Evolutionary conservation across 164 flowering plant genomes (phyloP), one percentile per base, ranked within the genome.

Genomic region (Hamamelis virginiana): DNA sequence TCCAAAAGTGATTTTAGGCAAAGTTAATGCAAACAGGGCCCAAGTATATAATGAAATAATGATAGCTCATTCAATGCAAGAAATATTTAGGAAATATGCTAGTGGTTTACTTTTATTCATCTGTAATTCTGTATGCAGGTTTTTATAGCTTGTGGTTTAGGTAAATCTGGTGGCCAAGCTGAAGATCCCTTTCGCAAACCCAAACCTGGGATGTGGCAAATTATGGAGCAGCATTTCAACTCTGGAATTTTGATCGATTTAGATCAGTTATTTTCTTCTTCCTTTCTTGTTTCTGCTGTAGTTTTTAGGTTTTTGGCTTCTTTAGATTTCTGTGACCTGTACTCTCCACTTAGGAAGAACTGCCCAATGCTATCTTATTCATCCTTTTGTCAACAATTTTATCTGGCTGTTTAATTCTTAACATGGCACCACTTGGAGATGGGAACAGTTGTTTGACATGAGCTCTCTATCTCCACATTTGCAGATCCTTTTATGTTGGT

Each of bases 401-500:
- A 51, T 26, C 16, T 66, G n/a, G 46, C 21, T 53, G 26, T 60
- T 52, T 28, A 18, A 33, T 33, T 52, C 50, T 66, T 11, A 3
- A 53, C 13, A 51, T 9, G 14, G 15, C 1, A 27, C 62, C 21
- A 26, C 44, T 16, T 15, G 21, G 61, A 56, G 55, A 52, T 14
- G 25, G 28, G 43, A 26, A 22, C 22, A 27, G 5, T 55, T 12
- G 14, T 68, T 58, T 70, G 26, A 64, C 50, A 50, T 16, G 19
- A 64, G 4, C 15, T 65, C 22, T 70, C 4, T 51, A 38, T 53
- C 25, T 50, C 27, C 58, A 52, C 27, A 21, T 25, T 18, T 66
- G 44, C 78, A 94, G 97, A 75, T 94, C 97, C 72, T 94, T 94
- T 77, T 94, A 92, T 80, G 97, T 95, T 73, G 97, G 98, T 26